These are phyloP conservation scores for Climacium dendroides DNA, from an alignment of 225 moss, liverwort and hornwort genomes.

Conservation along the genomic window DNA sequence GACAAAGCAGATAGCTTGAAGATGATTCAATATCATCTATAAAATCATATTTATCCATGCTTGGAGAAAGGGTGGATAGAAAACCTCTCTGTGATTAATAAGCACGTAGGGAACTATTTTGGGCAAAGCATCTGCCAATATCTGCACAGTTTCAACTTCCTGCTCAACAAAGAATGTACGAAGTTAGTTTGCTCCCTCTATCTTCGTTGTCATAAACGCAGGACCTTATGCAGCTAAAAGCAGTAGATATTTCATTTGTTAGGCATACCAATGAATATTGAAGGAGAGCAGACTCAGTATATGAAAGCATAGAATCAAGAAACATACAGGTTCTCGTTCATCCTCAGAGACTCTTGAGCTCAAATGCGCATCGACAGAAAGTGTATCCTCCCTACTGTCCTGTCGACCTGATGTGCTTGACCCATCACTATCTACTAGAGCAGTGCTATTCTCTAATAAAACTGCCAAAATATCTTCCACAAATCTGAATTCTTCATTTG, in stretches of 20 bases:
- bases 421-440: conserved; percentile 8
- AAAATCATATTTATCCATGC: neutral
- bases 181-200: neutral
- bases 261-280: neutral
- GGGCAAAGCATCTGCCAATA: conserved; percentile 86
- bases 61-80: neutral
- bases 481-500: conserved; percentile 20
- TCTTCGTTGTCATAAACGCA: neutral
- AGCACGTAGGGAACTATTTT: conserved; percentile 96
- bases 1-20: neutral
- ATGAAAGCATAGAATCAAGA: neutral
- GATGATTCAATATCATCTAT: neutral
- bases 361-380: conserved; percentile 4
- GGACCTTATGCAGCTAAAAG: neutral
- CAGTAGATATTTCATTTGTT: neutral
- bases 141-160: conserved; percentile 75
- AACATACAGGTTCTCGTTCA: conserved; percentile 15
- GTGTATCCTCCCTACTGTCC: conserved; percentile 6
- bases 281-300: neutral
- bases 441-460: conserved; percentile 20
- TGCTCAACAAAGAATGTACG: conserved; percentile 6
- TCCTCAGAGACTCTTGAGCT: conserved; percentile 10
- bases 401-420: conserved; percentile 5
- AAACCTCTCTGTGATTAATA: conserved; percentile 94
- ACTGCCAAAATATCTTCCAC: conserved; percentile 37